Conservation (phyloP, 306 rosid genomes). For the Phaseolus lunatus region DNA sequence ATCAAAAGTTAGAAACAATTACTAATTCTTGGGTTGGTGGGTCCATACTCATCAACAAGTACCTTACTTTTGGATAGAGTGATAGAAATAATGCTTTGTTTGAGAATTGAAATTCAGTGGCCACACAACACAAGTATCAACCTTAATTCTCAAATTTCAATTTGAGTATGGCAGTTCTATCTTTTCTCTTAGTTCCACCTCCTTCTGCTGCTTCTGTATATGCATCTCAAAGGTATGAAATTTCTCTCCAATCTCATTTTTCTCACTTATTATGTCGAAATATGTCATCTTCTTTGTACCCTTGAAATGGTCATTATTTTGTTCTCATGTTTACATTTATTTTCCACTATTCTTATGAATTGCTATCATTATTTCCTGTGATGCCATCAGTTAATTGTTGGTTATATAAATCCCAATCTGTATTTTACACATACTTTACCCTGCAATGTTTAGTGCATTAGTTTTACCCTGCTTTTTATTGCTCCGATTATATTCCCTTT, state of each 20-base stretch:
- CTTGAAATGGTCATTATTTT: not conserved
- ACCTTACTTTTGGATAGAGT: slow-evolving; percentile 1
- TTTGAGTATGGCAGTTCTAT: slow-evolving; percentile 40
- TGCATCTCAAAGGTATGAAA: slow-evolving; percentile 37
- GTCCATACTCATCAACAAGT: slow-evolving; percentile 5
- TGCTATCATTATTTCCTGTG: no score
- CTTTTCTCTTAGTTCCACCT: slow-evolving; percentile 39
- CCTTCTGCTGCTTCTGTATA: slow-evolving; percentile 19
- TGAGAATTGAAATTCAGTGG: not conserved
- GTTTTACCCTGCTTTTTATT: not conserved
- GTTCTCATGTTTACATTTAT: not conserved
- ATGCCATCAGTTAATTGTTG: not conserved
- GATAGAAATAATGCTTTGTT: slow-evolving; percentile 11
- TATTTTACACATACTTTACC: not conserved
- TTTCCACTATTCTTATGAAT: not conserved
- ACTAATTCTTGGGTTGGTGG: not conserved
- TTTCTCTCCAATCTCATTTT: not conserved
- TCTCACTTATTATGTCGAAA: not conserved
- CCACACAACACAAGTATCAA: not conserved
- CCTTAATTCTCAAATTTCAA: slow-evolving; percentile 3
- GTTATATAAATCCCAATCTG: not conserved
- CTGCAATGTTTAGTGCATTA: not conserved
- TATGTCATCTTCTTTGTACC: slow-evolving; percentile 5
- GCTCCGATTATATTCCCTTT: not conserved
- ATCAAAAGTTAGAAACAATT: not conserved